Percentiles rank a stretch among this genome's conserved stretches.
These are phyloP conservation scores for Anisodus tanguticus DNA, from an alignment of 257 asterid genomes.

Conservation along the genomic window DNA sequence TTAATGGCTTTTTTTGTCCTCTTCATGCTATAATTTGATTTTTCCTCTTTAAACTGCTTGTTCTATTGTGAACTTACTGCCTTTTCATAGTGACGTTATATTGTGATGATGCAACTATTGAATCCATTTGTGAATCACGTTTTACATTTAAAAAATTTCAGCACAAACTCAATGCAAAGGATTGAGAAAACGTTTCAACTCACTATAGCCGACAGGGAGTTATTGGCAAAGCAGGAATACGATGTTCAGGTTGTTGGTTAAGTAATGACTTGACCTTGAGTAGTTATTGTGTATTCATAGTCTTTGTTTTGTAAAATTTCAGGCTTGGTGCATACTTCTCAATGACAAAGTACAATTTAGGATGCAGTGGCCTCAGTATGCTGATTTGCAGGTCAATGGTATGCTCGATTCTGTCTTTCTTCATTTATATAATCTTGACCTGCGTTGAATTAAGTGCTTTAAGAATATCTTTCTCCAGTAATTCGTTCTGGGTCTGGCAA, in stretches of 20 bases:
- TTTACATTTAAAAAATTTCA: constrained; percentile 35
- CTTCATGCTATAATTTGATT: not conserved
- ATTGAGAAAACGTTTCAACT: constrained; percentile 86
- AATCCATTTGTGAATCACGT: not conserved
- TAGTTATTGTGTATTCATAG: constrained; percentile 9
- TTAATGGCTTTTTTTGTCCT: not conserved
- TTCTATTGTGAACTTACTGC: not conserved
- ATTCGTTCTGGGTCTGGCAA: not conserved
- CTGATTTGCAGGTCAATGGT: constrained; percentile 92
- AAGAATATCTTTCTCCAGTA: constrained; percentile 21
- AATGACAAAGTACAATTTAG: constrained; percentile 83
- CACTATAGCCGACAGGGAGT: constrained; percentile 73
- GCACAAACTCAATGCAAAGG: constrained; percentile 78
- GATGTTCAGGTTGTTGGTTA: constrained; percentile 76
- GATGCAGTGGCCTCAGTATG: constrained; percentile 97
- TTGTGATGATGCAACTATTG: constrained; percentile 21
- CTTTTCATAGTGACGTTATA: not conserved
- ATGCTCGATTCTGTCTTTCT: constrained; percentile 37
- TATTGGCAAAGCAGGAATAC: constrained; percentile 75
- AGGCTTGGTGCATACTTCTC: constrained; percentile 98
- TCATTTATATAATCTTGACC: constrained; percentile 23
- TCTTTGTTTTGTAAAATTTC: constrained; percentile 30
- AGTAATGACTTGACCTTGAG: constrained; percentile 8
- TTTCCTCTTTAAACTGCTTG: constrained; percentile 17
- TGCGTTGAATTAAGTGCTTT: not conserved